phyloP scores from a whole-genome alignment of 2,329 filamentous ascomycete species.

The Raffaelea albimanens region DNA sequence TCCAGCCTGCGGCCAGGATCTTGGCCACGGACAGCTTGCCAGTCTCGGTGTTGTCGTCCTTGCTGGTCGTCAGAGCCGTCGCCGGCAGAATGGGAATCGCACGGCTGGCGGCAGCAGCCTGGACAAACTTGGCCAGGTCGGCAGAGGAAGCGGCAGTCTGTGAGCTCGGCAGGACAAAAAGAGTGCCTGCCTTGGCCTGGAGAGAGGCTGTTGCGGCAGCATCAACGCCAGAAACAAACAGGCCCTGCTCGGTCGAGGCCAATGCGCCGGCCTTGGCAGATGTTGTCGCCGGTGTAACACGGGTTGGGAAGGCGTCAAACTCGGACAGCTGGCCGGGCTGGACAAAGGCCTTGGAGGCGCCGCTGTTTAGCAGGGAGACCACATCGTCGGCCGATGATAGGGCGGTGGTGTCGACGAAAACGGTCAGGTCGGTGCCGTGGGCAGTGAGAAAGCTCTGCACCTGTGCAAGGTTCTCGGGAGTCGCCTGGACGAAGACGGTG shows the following conservation, averaged over 20 bases:
- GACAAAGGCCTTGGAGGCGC: slow-evolving; percentile 79
- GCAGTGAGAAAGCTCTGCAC: slow-evolving; percentile 37
- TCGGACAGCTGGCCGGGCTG: slow-evolving; percentile 56
- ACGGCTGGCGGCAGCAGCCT: slow-evolving; percentile 36
- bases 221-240: slow-evolving; percentile 42
- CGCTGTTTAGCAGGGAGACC: slow-evolving; percentile 71
- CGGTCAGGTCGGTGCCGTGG: slow-evolving; percentile 42
- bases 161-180: slow-evolving; percentile 42
- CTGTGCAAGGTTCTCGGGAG: slow-evolving; percentile 27
- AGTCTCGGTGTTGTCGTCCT: slow-evolving; percentile 44
- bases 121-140: slow-evolving; percentile 36
- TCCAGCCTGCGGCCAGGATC: slow-evolving; percentile 65
- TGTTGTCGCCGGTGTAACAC: slow-evolving; percentile 43
- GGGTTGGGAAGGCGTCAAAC: slow-evolving; percentile 44
- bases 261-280: slow-evolving; percentile 16
- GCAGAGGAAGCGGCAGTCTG: slow-evolving; percentile 19
- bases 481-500: slow-evolving; percentile 47
- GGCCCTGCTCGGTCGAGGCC: slow-evolving; percentile 37
- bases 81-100: slow-evolving; percentile 70
- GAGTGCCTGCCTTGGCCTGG: slow-evolving; percentile 31
- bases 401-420: slow-evolving; percentile 68
- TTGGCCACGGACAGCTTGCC: slow-evolving; percentile 54
- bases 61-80: slow-evolving; percentile 61
- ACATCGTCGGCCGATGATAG: slow-evolving; percentile 64
- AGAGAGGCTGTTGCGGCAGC: slow-evolving; percentile 31